These are phyloP conservation scores for Linnemannia schmuckeri DNA, from an alignment of 192 early-diverging fungal genomes.

Conservation along the genomic window DNA sequence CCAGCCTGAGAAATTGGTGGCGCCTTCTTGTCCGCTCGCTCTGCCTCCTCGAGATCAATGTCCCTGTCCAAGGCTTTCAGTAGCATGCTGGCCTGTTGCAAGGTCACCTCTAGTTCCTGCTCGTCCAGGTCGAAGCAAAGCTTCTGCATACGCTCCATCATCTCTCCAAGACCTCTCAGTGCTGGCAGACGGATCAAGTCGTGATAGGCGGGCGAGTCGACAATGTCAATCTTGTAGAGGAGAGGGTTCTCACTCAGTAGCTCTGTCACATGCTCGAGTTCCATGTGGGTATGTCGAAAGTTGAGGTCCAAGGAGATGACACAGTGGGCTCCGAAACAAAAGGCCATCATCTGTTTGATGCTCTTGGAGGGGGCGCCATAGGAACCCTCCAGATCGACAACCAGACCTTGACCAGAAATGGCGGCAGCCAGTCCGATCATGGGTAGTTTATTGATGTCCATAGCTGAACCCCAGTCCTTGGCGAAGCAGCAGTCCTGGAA, in stretches of 20 bases:
- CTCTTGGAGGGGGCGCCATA: slow-evolving; percentile 51
- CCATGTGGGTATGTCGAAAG: slow-evolving; percentile 53
- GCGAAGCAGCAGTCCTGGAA: slow-evolving; percentile 54
- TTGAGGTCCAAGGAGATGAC: slow-evolving; percentile 42
- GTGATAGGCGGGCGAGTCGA: slow-evolving; percentile 41
- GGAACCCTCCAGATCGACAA: slow-evolving; percentile 50
- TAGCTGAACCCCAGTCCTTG: slow-evolving; percentile 46
- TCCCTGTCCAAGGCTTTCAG: slow-evolving; percentile 9
- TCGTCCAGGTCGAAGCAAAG: slow-evolving; percentile 39
- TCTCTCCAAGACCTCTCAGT: slow-evolving; percentile 26
- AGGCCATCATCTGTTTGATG: slow-evolving; percentile 47
- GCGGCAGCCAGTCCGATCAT: slow-evolving; percentile 53
- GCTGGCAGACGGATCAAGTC: slow-evolving; percentile 40
- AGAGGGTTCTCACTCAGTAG: slow-evolving; percentile 47
- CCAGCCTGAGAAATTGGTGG: background rate
- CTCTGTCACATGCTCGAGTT: slow-evolving; percentile 42
- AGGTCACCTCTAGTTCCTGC: background rate
- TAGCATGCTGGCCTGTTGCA: background rate
- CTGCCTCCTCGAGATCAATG: slow-evolving; percentile 18
- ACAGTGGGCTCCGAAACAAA: slow-evolving; percentile 48
- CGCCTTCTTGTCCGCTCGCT: background rate
- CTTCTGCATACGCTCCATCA: slow-evolving; percentile 32
- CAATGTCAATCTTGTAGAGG: slow-evolving; percentile 46
- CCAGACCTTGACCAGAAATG: slow-evolving; percentile 44
- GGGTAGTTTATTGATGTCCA: slow-evolving; percentile 51